Conservation (phyloP, 164 flowering plant genomes). For the Taxillus chinensis region DNA sequence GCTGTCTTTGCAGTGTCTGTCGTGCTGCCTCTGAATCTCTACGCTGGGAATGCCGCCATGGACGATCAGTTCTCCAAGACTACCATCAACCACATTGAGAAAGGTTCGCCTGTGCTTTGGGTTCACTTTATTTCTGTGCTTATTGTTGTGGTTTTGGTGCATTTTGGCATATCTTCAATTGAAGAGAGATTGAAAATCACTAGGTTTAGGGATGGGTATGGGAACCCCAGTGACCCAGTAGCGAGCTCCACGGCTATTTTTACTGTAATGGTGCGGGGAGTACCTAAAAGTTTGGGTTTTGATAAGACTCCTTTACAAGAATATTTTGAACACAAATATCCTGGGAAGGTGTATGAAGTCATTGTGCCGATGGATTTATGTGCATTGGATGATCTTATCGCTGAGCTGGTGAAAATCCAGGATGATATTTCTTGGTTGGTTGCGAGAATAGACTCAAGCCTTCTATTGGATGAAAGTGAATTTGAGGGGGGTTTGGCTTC, state of each 20-base stretch:
- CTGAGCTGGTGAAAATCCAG: constrained; percentile 64
- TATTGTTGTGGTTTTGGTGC: constrained; percentile 56
- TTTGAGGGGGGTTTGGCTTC: constrained; percentile 14
- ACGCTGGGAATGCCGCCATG: constrained; percentile 50
- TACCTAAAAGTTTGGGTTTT: constrained; percentile 60
- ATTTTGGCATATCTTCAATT: constrained; percentile 54
- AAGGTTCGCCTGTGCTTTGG: constrained; percentile 78
- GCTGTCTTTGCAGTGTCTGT: constrained; percentile 37
- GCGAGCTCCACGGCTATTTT: constrained; percentile 66
- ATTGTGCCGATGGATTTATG: constrained; percentile 88
- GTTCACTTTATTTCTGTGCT: constrained; percentile 68
- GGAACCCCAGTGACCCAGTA: constrained; percentile 57
- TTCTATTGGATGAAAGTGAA: constrained; percentile 28
- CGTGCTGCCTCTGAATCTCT: constrained; percentile 71
- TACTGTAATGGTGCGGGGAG: constrained; percentile 78
- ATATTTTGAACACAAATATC: constrained; percentile 78
- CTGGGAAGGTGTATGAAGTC: constrained; percentile 83
- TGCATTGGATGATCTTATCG: constrained; percentile 72
- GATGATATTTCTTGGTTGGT: constrained; percentile 76
- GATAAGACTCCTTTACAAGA: constrained; percentile 56
- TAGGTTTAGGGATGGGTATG: constrained; percentile 81
- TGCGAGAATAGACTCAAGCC: constrained; percentile 55
- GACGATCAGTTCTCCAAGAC: constrained; percentile 83
- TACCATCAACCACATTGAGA: constrained; percentile 62
- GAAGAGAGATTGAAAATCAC: constrained; percentile 62